A percentile compares a stretch with the other conserved stretches of the same genome.
Conservation (phyloP, 2,329 filamentous ascomycete genomes). For the Aspergillus sergii region DNA sequence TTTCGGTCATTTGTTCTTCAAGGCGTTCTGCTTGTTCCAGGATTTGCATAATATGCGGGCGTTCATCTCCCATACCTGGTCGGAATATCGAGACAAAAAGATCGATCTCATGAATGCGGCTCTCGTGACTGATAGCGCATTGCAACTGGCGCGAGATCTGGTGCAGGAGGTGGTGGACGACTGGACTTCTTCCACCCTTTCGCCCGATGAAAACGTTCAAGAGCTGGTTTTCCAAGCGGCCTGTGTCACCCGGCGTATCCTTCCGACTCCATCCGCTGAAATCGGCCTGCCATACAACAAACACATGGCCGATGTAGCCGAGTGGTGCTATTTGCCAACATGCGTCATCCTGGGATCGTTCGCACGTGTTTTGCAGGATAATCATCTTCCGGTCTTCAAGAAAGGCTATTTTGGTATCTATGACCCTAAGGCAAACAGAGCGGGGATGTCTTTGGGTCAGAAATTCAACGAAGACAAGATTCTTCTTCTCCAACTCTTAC, state of each 20-base stretch:
- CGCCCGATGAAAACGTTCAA: constrained; percentile 7
- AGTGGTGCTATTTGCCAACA: constrained; percentile 27
- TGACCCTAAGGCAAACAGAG: constrained; percentile 31
- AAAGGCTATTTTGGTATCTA: constrained; percentile 33
- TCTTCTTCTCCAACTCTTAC: constrained; percentile 32
- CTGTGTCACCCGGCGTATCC: constrained; percentile 13
- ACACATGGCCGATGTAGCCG: constrained; percentile 29
- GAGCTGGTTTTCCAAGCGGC: constrained; percentile 14
- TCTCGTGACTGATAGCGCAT: constrained; percentile 34
- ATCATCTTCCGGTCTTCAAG: constrained; percentile 29
- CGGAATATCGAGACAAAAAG: constrained; percentile 30
- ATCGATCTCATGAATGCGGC: constrained; percentile 37
- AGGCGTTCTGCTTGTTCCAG: constrained; percentile 32
- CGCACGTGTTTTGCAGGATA: constrained; percentile 22
- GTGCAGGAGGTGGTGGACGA: constrained; percentile 21
- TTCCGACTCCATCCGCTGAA: constrained; percentile 22
- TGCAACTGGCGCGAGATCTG: constrained; percentile 28
- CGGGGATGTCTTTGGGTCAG: constrained; percentile 27
- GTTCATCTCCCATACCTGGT: constrained; percentile 34
- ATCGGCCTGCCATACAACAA: constrained; percentile 30
- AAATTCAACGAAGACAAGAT: constrained; percentile 41
- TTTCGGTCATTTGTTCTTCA: constrained; percentile 25
- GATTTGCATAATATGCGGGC: constrained; percentile 31
- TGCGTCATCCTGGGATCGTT: constrained; percentile 25
- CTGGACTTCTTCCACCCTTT: constrained; percentile 15